A percentile compares a stretch with the other conserved stretches of the same genome.
Evolutionary conservation across 805 yeast genomes (phyloP).

Genomic region (Saccharomycopsis capsularis): DNA sequence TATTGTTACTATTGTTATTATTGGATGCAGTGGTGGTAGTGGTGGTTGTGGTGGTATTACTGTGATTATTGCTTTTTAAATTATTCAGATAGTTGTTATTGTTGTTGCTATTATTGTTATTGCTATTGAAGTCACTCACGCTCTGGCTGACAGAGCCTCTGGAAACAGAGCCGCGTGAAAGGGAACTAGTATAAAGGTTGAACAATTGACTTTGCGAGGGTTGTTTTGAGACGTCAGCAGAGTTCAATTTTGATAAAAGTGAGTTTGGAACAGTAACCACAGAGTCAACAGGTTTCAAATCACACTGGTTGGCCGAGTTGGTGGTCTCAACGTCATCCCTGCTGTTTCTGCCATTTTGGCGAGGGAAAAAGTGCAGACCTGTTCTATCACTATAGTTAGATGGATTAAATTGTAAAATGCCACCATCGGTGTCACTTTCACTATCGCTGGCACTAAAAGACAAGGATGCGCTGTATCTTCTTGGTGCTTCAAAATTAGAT

Average conservation of each 20-base stretch:
- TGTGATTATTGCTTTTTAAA: background rate
- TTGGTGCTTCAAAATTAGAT: background rate
- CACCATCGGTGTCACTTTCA: conserved; percentile 8
- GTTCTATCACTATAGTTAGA: background rate
- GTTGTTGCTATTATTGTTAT: no score
- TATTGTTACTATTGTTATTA: background rate
- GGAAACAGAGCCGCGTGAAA: background rate
- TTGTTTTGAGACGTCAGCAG: conserved; percentile 5
- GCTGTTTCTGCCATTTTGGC: conserved; percentile 2
- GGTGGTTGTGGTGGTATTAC: background rate
- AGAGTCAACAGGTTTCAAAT: conserved; percentile 11
- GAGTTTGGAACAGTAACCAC: conserved; percentile 20
- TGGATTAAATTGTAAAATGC: conserved; percentile 10
- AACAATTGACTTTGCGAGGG: conserved; percentile 11
- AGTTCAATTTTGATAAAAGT: conserved; percentile 8
- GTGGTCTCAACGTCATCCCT: conserved; percentile 5
- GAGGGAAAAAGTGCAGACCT: background rate
- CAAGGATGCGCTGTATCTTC: background rate
- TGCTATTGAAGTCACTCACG: background rate
- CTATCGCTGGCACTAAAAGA: background rate
- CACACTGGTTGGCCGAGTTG: background rate
- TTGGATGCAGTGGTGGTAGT: background rate
- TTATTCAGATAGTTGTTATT: no score
- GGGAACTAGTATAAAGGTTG: background rate
- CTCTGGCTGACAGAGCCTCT: background rate